Evolutionary conservation across 148 eudicot genomes (phyloP), one percentile per base, ranked within the genome.

Genomic region (Limonium bicolor): DNA sequence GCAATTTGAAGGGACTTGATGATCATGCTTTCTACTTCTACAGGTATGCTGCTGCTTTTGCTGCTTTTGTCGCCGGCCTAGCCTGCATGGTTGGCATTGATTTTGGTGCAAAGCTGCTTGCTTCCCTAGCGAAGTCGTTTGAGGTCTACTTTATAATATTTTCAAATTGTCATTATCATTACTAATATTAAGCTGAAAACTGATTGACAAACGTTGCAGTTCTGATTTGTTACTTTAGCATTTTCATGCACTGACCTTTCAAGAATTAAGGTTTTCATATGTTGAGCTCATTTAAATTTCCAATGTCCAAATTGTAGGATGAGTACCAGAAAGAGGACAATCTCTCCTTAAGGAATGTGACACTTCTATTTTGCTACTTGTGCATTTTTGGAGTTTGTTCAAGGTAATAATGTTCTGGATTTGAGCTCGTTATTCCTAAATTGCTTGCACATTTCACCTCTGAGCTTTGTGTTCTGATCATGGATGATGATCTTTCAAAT

Each of bases 11-110:
- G n/a, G n/a, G n/a, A n/a, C n/a, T n/a, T n/a, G n/a, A n/a, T n/a
- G n/a, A n/a, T n/a, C n/a, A 8, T 61, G 48, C 47, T 27, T 50
- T 10, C 56, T 40, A 46, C 6, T 39, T 63, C 26, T 58, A 45
- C 54, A 90, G 99, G 74, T 76, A 78, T 73, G 88, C 94, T 66
- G 78, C 99, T 56, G 76, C 72, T 27, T 85, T 85, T 55, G 94
- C 85, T 19, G 80, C 95, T 55, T 85, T 90, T 78, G 88, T 85
- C 50, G 81, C 95, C 43, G 99, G 99, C 61, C 64, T 81, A 78
- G 67, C 94, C 59, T 71, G 72, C 56, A 61, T 66, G 68, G 77
- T 63, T 69, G 99, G 99, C 47, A 78, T 81, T n/a, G 99, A 90
- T 53, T 85, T 85, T 55, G 86, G 88, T 63, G 99, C 99, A 45